phyloP scores from a whole-genome alignment of 1,284 basidiomycete genomes.

The Stereum hirsutum region DNA sequence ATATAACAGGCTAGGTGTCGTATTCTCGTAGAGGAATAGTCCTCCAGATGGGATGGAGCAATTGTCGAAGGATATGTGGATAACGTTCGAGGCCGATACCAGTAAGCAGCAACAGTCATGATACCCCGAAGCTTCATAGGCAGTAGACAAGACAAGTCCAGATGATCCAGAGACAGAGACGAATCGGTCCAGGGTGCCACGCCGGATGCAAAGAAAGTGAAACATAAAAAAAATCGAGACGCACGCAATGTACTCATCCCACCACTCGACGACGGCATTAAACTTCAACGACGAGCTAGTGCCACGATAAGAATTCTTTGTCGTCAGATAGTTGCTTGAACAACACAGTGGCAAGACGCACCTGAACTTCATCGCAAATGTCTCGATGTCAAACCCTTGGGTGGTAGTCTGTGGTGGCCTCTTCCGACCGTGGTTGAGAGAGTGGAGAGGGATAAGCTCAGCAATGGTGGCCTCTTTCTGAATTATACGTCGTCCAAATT shows the following conservation, averaged over 20 bases:
- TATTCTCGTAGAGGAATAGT: too few relatives aligned
- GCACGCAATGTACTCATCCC: slow-evolving; percentile 85
- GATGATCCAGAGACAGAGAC: too few relatives aligned
- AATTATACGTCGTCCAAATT: too few relatives aligned
- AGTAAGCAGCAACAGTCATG: too few relatives aligned
- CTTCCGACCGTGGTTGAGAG: slow-evolving; percentile 5
- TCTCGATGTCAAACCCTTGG: slow-evolving; percentile 3
- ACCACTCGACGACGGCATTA: slow-evolving; percentile 93
- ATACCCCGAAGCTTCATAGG: too few relatives aligned
- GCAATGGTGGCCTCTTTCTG: too few relatives aligned
- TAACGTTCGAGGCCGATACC: too few relatives aligned
- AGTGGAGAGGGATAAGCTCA: slow-evolving; percentile 12
- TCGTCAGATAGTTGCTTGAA: background rate
- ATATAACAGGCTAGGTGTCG: too few relatives aligned
- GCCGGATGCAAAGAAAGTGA: too few relatives aligned
- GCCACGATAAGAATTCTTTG: background rate
- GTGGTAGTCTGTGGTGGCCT: background rate
- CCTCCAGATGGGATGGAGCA: too few relatives aligned
- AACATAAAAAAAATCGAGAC: slow-evolving; percentile 19
- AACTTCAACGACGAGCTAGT: slow-evolving; percentile 76
- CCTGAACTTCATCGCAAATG: slow-evolving; percentile 57
- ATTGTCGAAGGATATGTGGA: too few relatives aligned
- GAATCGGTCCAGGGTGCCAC: background rate
- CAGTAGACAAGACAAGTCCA: too few relatives aligned
- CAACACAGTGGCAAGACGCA: slow-evolving; percentile 14